A percentile compares a stretch with the other conserved stretches of the same genome.
Conservation (phyloP, 2,329 filamentous ascomycete species). For the Neurospora crassa region DNA sequence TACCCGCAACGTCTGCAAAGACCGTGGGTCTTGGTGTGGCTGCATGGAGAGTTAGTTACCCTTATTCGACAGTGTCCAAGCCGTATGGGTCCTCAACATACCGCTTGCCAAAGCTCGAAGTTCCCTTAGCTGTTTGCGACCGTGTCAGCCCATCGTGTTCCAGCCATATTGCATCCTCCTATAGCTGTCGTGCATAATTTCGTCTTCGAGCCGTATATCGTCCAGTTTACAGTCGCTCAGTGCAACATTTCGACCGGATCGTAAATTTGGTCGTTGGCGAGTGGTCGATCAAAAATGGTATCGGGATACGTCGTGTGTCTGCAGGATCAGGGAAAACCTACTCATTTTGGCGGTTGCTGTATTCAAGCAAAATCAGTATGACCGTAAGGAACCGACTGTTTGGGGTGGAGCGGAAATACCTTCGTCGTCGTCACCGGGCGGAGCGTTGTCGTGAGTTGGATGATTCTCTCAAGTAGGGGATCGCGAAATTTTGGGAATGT, state of each 20-base stretch:
- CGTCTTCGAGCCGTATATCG: not conserved
- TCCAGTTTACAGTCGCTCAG: not conserved
- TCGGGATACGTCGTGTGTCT: slow-evolving; percentile 1
- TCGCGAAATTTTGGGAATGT: slow-evolving; percentile 22
- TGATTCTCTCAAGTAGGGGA: slow-evolving; percentile 14
- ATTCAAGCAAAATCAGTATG: slow-evolving; percentile 13
- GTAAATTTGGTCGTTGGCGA: slow-evolving; percentile 6
- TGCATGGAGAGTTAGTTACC: slow-evolving; percentile 23
- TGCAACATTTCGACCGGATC: slow-evolving; percentile 1
- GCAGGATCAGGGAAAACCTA: slow-evolving; percentile 29
- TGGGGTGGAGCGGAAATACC: slow-evolving; percentile 12
- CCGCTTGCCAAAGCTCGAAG: slow-evolving; percentile 46
- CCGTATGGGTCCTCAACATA: slow-evolving; percentile 11
- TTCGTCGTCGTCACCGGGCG: slow-evolving; percentile 19
- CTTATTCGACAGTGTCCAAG: not conserved
- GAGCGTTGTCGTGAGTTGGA: slow-evolving; percentile 17
- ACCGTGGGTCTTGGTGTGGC: slow-evolving; percentile 98
- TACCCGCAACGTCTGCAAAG: slow-evolving; percentile 95
- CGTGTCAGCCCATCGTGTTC: slow-evolving; percentile 18
- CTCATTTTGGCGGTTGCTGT: slow-evolving; percentile 46
- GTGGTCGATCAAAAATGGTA: not conserved
- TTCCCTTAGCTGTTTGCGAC: slow-evolving; percentile 41
- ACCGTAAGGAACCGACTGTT: not conserved
- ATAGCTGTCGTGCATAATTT: slow-evolving; percentile 15
- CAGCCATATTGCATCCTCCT: slow-evolving; percentile 1